Conservation (phyloP, 352 stramenopile genomes). For the Nothophytophthora sp. region DNA sequence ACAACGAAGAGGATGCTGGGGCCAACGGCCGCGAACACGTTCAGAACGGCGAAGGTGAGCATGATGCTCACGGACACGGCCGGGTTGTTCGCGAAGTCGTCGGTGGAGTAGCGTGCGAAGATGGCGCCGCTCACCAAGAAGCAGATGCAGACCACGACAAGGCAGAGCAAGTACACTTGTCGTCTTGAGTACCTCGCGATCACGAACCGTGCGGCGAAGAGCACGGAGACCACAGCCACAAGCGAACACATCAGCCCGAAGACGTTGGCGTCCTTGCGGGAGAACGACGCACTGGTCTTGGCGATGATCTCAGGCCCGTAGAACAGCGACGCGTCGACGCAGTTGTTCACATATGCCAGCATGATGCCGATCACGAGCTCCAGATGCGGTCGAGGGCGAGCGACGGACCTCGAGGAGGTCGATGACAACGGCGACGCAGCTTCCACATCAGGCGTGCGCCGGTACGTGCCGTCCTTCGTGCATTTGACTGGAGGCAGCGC, state of each 20-base stretch:
- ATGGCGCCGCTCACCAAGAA: conserved; percentile 69
- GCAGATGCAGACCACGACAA: conserved; percentile 65
- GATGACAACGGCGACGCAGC: conserved; percentile 10
- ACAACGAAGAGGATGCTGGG: conserved; percentile 85
- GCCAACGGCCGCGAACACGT: conserved; percentile 72
- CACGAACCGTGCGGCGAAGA: conserved; percentile 68
- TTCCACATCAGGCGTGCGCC: conserved; percentile 12
- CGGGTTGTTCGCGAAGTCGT: conserved; percentile 53
- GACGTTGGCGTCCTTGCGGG: conserved; percentile 67
- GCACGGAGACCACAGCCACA: conserved; percentile 66
- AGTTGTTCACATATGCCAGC: conserved; percentile 89
- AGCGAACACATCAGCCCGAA: conserved; percentile 75
- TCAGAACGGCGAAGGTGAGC: conserved; percentile 67
- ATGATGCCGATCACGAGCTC: conserved; percentile 78
- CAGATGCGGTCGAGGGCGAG: conserved; percentile 32
- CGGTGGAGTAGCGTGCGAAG: conserved; percentile 67
- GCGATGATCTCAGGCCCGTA: conserved; percentile 86
- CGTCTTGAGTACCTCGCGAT: conserved; percentile 69
- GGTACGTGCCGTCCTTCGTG: conserved; percentile 19
- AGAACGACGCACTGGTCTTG: conserved; percentile 60
- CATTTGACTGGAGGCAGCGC: conserved; percentile 13
- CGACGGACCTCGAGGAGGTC: neutral
- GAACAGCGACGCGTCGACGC: conserved; percentile 86
- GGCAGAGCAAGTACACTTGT: conserved; percentile 71
- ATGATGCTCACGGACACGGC: conserved; percentile 58